phyloP scores from a whole-genome alignment of 2,329 filamentous ascomycete genomes.

The Alternaria triticimaculans region DNA sequence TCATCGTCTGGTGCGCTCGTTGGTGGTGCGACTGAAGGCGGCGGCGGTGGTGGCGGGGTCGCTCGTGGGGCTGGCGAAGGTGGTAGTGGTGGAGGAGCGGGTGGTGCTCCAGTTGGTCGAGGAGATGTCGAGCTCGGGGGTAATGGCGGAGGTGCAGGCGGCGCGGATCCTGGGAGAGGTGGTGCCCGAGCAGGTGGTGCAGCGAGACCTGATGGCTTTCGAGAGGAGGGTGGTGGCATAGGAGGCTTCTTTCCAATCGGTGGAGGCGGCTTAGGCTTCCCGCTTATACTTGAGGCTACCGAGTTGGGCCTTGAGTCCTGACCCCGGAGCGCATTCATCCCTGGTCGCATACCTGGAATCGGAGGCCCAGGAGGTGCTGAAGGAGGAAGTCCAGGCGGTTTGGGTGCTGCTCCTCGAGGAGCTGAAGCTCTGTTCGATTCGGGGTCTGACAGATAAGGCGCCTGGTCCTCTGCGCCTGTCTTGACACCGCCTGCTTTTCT shows the following conservation, averaged over 20 bases:
- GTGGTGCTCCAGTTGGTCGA: conserved; percentile 24
- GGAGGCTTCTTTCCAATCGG: conserved; percentile 77
- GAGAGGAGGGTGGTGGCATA: conserved; percentile 62
- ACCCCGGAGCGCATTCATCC: conserved; percentile 66
- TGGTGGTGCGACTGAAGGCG: conserved; percentile 48
- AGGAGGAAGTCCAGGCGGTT: conserved; percentile 54
- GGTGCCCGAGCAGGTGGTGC: conserved; percentile 53
- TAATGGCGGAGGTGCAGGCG: conserved; percentile 52
- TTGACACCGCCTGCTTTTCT: conserved; percentile 78
- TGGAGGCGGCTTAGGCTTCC: conserved; percentile 73
- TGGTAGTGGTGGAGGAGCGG: conserved; percentile 17
- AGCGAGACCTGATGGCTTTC: conserved; percentile 63
- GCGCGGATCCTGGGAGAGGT: conserved; percentile 49
- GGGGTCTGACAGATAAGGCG: conserved; percentile 83
- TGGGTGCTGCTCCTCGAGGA: conserved; percentile 59
- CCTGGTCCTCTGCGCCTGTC: conserved; percentile 66
- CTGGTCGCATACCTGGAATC: conserved; percentile 59
- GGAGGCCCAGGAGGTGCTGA: conserved; percentile 59
- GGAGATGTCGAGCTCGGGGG: conserved; percentile 42
- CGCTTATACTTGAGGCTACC: conserved; percentile 63
- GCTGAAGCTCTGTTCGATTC: conserved; percentile 63
- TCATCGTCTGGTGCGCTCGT: conserved; percentile 45
- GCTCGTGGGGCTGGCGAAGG: conserved; percentile 30
- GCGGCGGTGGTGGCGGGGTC: conserved; percentile 33
- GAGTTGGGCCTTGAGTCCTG: conserved; percentile 64